Percentiles rank a stretch among this genome's conserved stretches.
phyloP scores from a whole-genome alignment of 192 early-diverging fungal genomes.

The Chytriomyces confervae region DNA sequence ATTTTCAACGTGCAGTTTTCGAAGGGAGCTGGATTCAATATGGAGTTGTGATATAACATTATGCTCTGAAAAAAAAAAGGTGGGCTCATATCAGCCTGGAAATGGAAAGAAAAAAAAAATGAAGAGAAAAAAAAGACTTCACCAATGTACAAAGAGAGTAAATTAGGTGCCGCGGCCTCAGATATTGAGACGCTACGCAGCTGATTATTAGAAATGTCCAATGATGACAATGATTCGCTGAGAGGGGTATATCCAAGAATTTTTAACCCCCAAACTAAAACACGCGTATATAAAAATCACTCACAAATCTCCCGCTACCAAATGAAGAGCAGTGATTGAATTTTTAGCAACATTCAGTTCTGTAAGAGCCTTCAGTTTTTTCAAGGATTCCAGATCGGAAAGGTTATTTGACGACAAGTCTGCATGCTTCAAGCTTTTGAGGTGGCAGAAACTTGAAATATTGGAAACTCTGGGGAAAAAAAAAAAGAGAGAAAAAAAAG shows the following conservation, averaged over 20 bases:
- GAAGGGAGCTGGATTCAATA: background rate
- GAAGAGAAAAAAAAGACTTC: background rate
- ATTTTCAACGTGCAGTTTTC: slow-evolving; percentile 26
- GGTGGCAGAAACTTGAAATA: slow-evolving; percentile 4
- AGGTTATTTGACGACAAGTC: slow-evolving; percentile 16
- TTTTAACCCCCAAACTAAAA: background rate
- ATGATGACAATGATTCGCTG: background rate
- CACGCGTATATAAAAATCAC: background rate
- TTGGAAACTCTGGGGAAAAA: slow-evolving; percentile 3
- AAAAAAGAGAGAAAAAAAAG: background rate
- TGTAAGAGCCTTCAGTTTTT: background rate
- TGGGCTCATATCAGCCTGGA: background rate
- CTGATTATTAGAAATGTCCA: slow-evolving; percentile 17
- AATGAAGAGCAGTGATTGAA: background rate
- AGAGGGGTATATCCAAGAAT: background rate
- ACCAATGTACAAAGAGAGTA: slow-evolving; percentile 20
- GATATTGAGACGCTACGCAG: background rate
- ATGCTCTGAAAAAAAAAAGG: too few relatives aligned
- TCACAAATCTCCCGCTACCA: background rate
- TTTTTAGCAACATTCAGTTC: slow-evolving; percentile 16
- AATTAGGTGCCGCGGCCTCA: background rate
- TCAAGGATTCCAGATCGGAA: background rate
- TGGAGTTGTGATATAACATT: slow-evolving; percentile 3
- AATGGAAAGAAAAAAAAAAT: background rate
- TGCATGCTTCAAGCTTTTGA: background rate